Evolutionary conservation across 2,329 filamentous ascomycete genomes (phyloP), one percentile per base, ranked within the genome.

Genomic region (Cercospora zeina): DNA sequence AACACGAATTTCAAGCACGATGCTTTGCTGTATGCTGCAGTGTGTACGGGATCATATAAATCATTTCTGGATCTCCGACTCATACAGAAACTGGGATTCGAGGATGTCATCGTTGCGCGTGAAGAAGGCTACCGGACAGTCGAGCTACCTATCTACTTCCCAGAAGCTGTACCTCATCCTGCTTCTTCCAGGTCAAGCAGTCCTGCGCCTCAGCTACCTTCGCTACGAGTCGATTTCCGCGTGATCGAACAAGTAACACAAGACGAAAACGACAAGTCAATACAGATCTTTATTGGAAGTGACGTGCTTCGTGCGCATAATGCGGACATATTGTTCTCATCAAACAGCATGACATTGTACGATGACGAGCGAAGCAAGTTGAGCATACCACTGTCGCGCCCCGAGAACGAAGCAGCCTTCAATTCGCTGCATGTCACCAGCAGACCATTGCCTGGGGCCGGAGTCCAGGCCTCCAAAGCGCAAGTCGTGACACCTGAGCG

Each of bases 41-140:
- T 97, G 2, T 97, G 95, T 76, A 93, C 91, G 1, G 95, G 93
- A 1, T 96, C 95, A 4, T 92, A 93, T 75, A 88, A 87, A 69
- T 97, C 95, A 1, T 87, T 86, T n/a, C 79, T 99, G 50, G 89
- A 95, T 60, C 83, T 85, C 68, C 85, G 86, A 5, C 82, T 97
- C 57, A 79, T 97, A 54, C 86, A 86, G 67, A 89, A 89, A 58
- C 83, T 97, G 27, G 88, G 88, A 33, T 80, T 96, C 14, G 82
- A 85, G 42, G 84, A 87, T 62, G 81, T 87, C 9, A 70, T 75
- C 33, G 66, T 54, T 27, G 66, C 63, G 10, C 64, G 67, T 27
- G 68, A 68, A 21, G 86, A 90, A 63, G 89, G 87, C 16, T 75
- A 82, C 34, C 83, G 85, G 66, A 87, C 84, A 62, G 87, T 96